Evolutionary conservation across 2,329 filamentous ascomycete species (phyloP).

Genomic region (Cylindrodendrum hubeiense): DNA sequence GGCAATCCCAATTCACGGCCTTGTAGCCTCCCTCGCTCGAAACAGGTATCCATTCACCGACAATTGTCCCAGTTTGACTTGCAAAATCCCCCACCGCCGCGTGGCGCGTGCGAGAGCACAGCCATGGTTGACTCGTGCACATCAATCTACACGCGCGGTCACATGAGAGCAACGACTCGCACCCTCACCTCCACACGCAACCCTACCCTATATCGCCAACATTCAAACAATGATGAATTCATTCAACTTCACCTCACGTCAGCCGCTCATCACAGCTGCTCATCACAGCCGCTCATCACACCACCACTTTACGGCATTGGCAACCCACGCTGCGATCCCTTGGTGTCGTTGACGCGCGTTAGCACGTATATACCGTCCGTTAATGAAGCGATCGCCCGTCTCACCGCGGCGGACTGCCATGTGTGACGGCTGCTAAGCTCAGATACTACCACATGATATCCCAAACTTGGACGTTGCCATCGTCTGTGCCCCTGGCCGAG

Average conservation of each 20-base stretch:
- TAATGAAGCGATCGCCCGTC: neutral
- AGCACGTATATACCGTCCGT: conserved; percentile 8
- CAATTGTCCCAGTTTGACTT: neutral
- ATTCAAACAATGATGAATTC: neutral
- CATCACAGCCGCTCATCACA: neutral
- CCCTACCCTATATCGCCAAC: conserved; percentile 9
- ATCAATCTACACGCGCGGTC: conserved; percentile 40
- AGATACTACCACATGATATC: conserved; percentile 16
- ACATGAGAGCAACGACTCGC: conserved; percentile 35
- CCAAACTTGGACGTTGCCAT: conserved; percentile 4
- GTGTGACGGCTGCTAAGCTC: conserved; percentile 13
- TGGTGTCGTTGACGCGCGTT: neutral
- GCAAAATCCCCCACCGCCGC: neutral
- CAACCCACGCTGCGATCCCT: neutral
- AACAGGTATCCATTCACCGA: neutral
- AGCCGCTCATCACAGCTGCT: conserved; percentile 7
- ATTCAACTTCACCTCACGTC: conserved; percentile 18
- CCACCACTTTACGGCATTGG: neutral
- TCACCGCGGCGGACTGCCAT: neutral
- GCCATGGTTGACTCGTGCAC: conserved; percentile 30
- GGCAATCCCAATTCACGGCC: neutral
- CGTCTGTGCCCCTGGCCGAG: conserved; percentile 15
- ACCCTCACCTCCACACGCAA: neutral
- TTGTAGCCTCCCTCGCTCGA: neutral
- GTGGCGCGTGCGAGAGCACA: conserved; percentile 38